These are phyloP conservation scores for Diddensiella caesifluorescens DNA, from an alignment of 805 yeast genomes.

Conservation along the genomic window DNA sequence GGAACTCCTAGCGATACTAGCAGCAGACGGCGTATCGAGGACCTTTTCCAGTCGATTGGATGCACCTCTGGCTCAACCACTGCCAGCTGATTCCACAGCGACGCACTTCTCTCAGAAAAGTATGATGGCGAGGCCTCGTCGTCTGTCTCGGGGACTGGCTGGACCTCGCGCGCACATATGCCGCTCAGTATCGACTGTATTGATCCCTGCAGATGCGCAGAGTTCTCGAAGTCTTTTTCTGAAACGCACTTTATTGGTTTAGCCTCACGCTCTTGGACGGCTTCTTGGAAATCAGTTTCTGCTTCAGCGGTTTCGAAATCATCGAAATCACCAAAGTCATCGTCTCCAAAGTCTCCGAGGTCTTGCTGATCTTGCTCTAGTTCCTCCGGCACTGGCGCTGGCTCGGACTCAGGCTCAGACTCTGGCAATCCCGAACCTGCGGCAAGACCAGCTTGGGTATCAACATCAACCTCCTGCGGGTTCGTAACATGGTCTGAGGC, in stretches of 20 bases:
- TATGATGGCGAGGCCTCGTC: slow-evolving; percentile 14
- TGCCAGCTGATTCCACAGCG: slow-evolving; percentile 42
- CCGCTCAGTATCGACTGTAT: slow-evolving; percentile 9
- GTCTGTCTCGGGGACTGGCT: neutral
- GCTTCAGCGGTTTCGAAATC: slow-evolving; percentile 24
- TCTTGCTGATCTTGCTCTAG: neutral
- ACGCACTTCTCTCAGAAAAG: slow-evolving; percentile 22
- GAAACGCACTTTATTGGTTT: slow-evolving; percentile 7
- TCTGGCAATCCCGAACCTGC: too few relatives aligned
- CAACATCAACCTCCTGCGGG: too few relatives aligned
- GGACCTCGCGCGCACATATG: neutral
- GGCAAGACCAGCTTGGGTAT: too few relatives aligned
- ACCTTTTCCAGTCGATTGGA: slow-evolving; percentile 65
- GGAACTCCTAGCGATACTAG: slow-evolving; percentile 67
- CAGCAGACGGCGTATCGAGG: slow-evolving; percentile 58
- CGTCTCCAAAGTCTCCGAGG: slow-evolving; percentile 8
- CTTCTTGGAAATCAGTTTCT: slow-evolving; percentile 1
- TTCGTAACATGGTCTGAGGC: too few relatives aligned
- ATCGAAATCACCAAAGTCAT: slow-evolving; percentile 33
- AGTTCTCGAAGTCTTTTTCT: slow-evolving; percentile 20
- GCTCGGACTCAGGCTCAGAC: too few relatives aligned
- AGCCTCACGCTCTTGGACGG: slow-evolving; percentile 5
- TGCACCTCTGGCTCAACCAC: slow-evolving; percentile 44
- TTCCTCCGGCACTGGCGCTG: neutral
- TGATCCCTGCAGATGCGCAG: slow-evolving; percentile 20